Evolutionary conservation across 2,329 filamentous ascomycete genomes (phyloP), one percentile per base, ranked within the genome.

Genomic region (Onygenales sp.): DNA sequence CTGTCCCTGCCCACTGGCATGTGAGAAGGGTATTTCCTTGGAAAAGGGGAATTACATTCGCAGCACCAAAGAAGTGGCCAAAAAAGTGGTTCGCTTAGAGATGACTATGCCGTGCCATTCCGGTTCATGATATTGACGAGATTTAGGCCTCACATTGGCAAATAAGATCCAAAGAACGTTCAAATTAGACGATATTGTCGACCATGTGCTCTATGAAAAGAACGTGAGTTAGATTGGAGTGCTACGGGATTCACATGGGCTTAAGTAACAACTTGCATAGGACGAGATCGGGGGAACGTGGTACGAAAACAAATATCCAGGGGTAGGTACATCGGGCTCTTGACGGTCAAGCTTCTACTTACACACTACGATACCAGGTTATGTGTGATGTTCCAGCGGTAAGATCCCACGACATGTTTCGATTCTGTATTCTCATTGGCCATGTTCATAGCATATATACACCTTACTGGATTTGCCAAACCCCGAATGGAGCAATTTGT

Each of bases 331-430:
- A 39, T 39, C 36, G 36, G 9, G 9, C 13, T n/a, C 9, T 39
- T 39, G 36, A 9, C 9, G 36, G 13, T 10, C 9, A 39, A 39
- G 13, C 9, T n/a, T 10, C 13, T 9, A 39, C 36, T 39, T 9
- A 39, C 13, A n/a, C 36, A 10, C 13, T 39, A 9, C 17, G 17
- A 17, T 17, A 17, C 9, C 36, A 39, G 36, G 60, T 52, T 53
- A 52, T 31, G 13, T 59, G 56, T 54, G 64, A 68, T 59, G 71
- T 57, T 70, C 74, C 51, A 76, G 75, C 36, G 6, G 36, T 51
- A 69, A 66, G 3, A 85, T 85, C 57, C 82, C 82, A 0, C 83
- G 84, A 58, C 83, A 87, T 62, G 79, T 88, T n/a, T 82, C 84
- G 0, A 78, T 83, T 0, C 82, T 86, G 63, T 81, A 84, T 13